phyloP scores from a whole-genome alignment of 495 filamentous ascomycete genomes.

The Mytilinidion resinicola region DNA sequence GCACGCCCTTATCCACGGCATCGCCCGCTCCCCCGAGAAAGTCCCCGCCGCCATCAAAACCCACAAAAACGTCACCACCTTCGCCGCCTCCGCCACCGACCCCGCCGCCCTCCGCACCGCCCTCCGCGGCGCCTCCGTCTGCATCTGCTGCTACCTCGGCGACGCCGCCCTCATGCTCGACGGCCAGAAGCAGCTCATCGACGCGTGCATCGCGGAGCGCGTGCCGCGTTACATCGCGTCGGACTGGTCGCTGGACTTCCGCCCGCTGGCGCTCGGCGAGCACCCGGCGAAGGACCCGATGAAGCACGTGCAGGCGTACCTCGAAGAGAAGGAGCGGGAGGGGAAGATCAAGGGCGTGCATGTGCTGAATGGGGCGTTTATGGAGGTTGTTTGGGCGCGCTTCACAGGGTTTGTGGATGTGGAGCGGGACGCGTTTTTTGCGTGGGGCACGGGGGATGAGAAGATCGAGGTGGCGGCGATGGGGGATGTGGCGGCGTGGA shows the following conservation, averaged over 20 bases:
- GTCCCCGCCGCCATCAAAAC: background rate
- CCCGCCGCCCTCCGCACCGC: too few species aligned
- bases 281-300: constrained; percentile 42
- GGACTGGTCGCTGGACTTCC: constrained; percentile 42
- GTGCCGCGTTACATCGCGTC: constrained; percentile 42
- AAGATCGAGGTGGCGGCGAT: too few species aligned
- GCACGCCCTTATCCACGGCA: constrained; percentile 28
- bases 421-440: too few species aligned
- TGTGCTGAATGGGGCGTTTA: too few species aligned
- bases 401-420: too few species aligned
- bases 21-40: constrained; percentile 11
- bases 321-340: constrained; percentile 34
- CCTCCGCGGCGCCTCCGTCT: too few species aligned
- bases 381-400: too few species aligned
- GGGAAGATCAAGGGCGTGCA: too few species aligned
- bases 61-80: background rate
- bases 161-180: constrained; percentile 40
- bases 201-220: constrained; percentile 38
- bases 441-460: too few species aligned
- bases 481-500: too few species aligned
- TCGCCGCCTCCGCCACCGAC: too few species aligned
- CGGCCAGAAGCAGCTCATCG: constrained; percentile 42
- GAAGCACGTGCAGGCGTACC: constrained; percentile 40
- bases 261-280: constrained; percentile 36
- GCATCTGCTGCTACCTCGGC: constrained; percentile 42